phyloP scores from a whole-genome alignment of 2,329 filamentous ascomycete species.

The Fusarium buharicum region DNA sequence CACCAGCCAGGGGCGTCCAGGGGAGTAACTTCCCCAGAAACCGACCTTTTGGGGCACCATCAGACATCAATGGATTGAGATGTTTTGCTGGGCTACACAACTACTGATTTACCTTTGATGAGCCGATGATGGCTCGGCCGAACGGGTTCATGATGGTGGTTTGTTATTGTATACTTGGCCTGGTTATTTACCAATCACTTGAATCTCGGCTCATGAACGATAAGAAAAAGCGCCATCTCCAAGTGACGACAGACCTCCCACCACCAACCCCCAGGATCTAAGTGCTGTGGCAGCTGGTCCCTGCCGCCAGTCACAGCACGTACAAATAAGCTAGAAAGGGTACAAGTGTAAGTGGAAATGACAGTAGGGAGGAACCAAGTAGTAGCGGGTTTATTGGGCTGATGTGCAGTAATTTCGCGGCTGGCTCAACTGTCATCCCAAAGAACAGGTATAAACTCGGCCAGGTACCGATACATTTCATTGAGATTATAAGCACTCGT shows the following conservation, averaged over 20 bases:
- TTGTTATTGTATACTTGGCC: constrained; percentile 9
- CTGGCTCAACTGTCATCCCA: constrained; percentile 32
- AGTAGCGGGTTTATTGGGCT: constrained; percentile 1
- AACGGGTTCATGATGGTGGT: constrained; percentile 31
- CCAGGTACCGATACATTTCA: constrained; percentile 43
- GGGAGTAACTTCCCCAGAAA: constrained; percentile 47
- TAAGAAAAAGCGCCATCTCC: constrained; percentile 22
- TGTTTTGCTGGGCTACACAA: constrained; percentile 39
- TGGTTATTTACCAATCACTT: constrained; percentile 36
- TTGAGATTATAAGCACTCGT: constrained; percentile 19
- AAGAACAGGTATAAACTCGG: constrained; percentile 22
- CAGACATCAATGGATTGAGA: constrained; percentile 29
- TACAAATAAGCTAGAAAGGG: constrained; percentile 25
- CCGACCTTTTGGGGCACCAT: constrained; percentile 48
- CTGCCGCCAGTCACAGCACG: constrained; percentile 29
- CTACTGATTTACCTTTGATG: constrained; percentile 30
- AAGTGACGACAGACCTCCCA: constrained; percentile 41
- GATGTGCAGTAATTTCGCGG: constrained; percentile 40
- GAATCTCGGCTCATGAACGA: constrained; percentile 30
- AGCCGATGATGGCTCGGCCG: constrained; percentile 43
- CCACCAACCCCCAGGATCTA: constrained; percentile 17
- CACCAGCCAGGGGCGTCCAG: constrained; percentile 43
- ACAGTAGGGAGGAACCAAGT: constrained; percentile 12
- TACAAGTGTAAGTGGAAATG: constrained; percentile 11
- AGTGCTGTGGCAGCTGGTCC: constrained; percentile 21